Evolutionary conservation across 768 basidiomycete genomes (phyloP).

Genomic region (button mushroom (Agaricus bisporus)): DNA sequence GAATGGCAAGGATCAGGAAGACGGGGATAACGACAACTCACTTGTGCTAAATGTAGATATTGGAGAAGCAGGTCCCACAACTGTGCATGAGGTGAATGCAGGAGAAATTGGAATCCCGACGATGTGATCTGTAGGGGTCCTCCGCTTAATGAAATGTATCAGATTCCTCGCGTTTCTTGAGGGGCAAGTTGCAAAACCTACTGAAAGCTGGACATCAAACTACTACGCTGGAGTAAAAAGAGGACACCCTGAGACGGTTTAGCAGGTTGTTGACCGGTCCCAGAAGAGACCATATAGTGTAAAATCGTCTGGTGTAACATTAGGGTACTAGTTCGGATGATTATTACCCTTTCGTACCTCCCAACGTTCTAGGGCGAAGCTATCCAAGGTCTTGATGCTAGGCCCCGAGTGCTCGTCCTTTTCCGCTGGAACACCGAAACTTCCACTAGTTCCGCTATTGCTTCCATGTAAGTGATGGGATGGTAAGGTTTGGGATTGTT

Average conservation of each 20-base stretch:
- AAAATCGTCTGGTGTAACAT: constrained; percentile 69
- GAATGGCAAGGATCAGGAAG: constrained; percentile 15
- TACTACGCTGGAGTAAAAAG: constrained; percentile 75
- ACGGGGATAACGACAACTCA: constrained; percentile 24
- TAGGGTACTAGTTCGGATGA: background rate
- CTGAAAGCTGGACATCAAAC: constrained; percentile 76
- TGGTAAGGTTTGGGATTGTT: background rate
- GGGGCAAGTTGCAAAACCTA: constrained; percentile 26
- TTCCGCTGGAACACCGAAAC: constrained; percentile 77
- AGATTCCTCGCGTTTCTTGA: background rate
- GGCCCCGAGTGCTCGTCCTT: constrained; percentile 52
- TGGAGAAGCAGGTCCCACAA: constrained; percentile 92
- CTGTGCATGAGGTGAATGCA: constrained; percentile 91
- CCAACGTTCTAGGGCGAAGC: constrained; percentile 84
- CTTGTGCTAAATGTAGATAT: constrained; percentile 84
- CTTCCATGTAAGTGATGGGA: constrained; percentile 6
- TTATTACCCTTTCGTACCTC: constrained; percentile 48
- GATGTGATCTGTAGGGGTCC: constrained; percentile 79
- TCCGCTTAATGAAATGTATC: constrained; percentile 32
- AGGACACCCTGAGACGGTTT: constrained; percentile 82
- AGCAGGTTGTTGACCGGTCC: constrained; percentile 65
- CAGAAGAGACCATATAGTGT: constrained; percentile 97
- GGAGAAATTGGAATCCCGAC: constrained; percentile 91
- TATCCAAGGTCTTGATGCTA: constrained; percentile 61
- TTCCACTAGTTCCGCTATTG: constrained; percentile 64